Conservation (phyloP, 148 eudicot species). For the Rhododendron vialii region DNA sequence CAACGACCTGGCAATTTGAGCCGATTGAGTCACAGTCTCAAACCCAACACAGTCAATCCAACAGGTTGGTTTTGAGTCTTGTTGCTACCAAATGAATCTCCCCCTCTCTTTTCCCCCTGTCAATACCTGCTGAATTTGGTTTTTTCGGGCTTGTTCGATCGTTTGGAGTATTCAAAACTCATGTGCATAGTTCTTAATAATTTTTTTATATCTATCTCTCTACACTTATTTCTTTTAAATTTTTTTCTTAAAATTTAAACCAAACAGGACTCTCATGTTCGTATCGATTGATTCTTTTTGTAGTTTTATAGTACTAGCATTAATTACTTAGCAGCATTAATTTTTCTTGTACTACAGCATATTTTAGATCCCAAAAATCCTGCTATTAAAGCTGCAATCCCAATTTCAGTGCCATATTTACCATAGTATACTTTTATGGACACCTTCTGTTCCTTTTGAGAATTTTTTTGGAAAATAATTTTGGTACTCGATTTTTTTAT, state of each 20-base stretch:
- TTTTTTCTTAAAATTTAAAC: too few relatives aligned
- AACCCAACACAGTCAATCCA: background rate
- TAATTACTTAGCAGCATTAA: background rate
- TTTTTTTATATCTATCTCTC: too few relatives aligned
- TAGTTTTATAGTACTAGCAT: background rate
- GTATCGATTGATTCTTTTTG: background rate
- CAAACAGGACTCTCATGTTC: background rate
- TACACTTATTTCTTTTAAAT: too few relatives aligned
- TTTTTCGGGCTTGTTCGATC: background rate
- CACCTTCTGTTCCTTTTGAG: background rate
- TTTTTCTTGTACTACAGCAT: background rate
- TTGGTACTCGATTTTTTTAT: too few relatives aligned
- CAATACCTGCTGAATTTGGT: background rate
- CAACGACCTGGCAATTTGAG: too few relatives aligned
- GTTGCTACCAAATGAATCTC: background rate
- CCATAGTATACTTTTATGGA: background rate
- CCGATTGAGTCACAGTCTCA: too few relatives aligned
- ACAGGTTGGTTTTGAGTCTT: background rate
- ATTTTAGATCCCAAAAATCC: background rate
- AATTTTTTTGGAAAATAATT: too few relatives aligned
- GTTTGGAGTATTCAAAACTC: too few relatives aligned
- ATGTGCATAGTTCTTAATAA: too few relatives aligned
- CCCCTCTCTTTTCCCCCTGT: background rate
- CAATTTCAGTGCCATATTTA: background rate
- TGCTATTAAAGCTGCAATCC: background rate